These are phyloP conservation scores for Tetradesmus obliquus DNA, from an alignment of 139 green algal genomes.

Conservation along the genomic window DNA sequence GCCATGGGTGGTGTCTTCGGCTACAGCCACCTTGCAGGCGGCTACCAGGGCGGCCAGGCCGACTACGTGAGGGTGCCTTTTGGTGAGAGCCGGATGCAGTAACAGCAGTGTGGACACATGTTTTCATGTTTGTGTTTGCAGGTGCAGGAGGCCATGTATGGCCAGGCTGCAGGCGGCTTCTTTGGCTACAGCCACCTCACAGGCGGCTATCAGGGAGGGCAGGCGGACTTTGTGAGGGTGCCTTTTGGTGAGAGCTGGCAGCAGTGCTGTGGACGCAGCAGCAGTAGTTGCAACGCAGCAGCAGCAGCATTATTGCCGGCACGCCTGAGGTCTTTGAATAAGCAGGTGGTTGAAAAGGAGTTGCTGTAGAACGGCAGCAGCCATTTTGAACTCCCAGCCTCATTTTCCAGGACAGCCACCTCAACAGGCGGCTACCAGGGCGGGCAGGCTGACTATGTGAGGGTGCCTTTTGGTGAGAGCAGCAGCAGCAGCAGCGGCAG, in stretches of 20 bases:
- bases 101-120: background rate
- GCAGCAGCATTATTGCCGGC: constrained; percentile 50
- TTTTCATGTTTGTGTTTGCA: background rate
- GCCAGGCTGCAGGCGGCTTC: constrained; percentile 49
- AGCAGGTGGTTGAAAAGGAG: too few relatives aligned
- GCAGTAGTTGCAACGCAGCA: background rate
- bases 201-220: constrained; percentile 75
- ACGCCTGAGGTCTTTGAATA: constrained; percentile 50
- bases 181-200: constrained; percentile 73
- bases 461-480: constrained; percentile 69
- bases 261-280: background rate
- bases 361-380: background rate
- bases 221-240: constrained; percentile 80
- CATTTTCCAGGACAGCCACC: constrained; percentile 51
- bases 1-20: constrained; percentile 55
- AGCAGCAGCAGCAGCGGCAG: background rate
- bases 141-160: constrained; percentile 58
- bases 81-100: constrained; percentile 47
- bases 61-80: constrained; percentile 78
- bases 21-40: constrained; percentile 74
- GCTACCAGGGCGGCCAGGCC: constrained; percentile 79
- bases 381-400: background rate
- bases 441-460: constrained; percentile 79
- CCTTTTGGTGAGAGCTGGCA: constrained; percentile 60
- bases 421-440: constrained; percentile 74